Conservation (phyloP, 2,329 filamentous ascomycete genomes). For the Cladosporium halotolerans region DNA sequence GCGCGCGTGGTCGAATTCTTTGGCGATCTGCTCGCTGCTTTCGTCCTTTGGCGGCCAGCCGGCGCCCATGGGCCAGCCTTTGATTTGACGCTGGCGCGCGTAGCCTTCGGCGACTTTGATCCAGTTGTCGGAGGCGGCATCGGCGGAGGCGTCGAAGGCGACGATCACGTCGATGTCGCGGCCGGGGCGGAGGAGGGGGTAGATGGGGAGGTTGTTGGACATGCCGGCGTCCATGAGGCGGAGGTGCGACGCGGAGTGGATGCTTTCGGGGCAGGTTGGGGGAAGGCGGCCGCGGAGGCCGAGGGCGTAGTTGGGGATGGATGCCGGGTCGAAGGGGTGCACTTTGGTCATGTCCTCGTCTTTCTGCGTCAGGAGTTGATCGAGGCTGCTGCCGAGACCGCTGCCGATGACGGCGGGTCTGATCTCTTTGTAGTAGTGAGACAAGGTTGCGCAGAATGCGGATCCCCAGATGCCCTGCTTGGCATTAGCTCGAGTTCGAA, state of each 20-base stretch:
- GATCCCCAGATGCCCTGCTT: conserved; percentile 78
- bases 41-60: conserved; percentile 73
- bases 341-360: conserved; percentile 84
- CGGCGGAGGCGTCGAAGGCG: conserved; percentile 89
- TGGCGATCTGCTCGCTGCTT: conserved; percentile 52
- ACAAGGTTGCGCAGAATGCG: conserved; percentile 90
- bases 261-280: conserved; percentile 67
- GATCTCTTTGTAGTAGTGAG: conserved; percentile 92
- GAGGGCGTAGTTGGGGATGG: conserved; percentile 81
- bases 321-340: conserved; percentile 88
- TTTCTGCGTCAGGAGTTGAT: conserved; percentile 74
- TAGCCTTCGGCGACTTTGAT: conserved; percentile 91
- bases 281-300: conserved; percentile 73
- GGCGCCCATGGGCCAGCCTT: conserved; percentile 90
- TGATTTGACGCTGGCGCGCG: conserved; percentile 79
- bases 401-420: conserved; percentile 70
- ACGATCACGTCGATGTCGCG: conserved; percentile 84
- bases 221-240: conserved; percentile 89
- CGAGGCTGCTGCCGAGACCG: conserved; percentile 63
- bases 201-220: conserved; percentile 96
- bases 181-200: conserved; percentile 82
- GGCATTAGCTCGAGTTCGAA: neutral
- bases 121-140: conserved; percentile 94
- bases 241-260: conserved; percentile 62
- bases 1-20: conserved; percentile 53